Evolutionary conservation across 257 asterid genomes (phyloP).

Genomic region (Nicotiana noctiflora): DNA sequence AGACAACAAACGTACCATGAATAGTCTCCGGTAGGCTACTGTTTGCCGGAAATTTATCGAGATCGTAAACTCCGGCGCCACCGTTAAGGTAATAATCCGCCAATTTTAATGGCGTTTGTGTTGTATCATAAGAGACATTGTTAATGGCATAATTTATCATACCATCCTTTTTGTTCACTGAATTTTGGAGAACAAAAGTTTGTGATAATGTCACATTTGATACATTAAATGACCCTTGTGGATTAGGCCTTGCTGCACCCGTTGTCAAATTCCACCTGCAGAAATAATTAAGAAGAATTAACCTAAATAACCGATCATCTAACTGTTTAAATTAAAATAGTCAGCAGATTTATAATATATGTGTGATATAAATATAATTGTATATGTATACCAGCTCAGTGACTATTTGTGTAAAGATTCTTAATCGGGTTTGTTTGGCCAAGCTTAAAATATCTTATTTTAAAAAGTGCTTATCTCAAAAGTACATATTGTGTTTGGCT

Average conservation of each 20-base stretch:
- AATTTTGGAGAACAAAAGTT: conserved; percentile 45
- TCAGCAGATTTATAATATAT: no score
- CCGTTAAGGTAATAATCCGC: conserved; percentile 53
- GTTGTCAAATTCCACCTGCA: conserved; percentile 56
- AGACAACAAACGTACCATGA: conserved; percentile 44
- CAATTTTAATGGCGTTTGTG: conserved; percentile 47
- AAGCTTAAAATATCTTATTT: no score
- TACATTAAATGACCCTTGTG: conserved; percentile 67
- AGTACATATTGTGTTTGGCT: no score
- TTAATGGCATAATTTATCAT: conserved; percentile 31
- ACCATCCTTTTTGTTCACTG: conserved; percentile 10
- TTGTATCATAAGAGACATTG: conserved; percentile 39
- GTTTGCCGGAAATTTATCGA: conserved; percentile 40
- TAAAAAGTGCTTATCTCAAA: no score
- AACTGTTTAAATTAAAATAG: no score
- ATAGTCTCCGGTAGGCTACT: conserved; percentile 15
- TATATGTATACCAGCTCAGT: no score
- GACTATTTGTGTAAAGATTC: no score
- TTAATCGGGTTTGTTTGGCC: no score
- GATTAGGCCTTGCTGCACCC: conserved; percentile 66
- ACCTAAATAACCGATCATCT: no score
- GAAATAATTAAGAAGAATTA: no score
- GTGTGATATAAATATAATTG: no score
- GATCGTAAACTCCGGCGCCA: conserved; percentile 43
- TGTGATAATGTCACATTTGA: conserved; percentile 57